Evolutionary conservation across 1,284 basidiomycete genomes (phyloP), one percentile per base, ranked within the genome.

Genomic region (Phenoliferia sp.): DNA sequence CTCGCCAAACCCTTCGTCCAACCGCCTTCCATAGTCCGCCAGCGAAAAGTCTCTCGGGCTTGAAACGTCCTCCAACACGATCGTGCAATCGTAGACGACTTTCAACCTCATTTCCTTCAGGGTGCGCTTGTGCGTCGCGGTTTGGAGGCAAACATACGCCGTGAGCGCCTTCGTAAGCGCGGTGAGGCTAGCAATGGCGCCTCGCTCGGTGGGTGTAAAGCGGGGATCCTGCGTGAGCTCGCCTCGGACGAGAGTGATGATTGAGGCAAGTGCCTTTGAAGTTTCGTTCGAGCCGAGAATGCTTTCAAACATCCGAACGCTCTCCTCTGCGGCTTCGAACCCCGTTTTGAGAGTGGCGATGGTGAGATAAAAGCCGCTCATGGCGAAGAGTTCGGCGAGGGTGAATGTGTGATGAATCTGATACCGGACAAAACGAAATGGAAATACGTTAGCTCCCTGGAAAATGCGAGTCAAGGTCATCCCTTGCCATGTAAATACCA

Each of bases 231-330:
- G 74, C 34, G 79, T 70, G 34, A 83, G 65, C 73, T 84, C 83
- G n/a, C 75, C 73, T 3, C 80, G 74, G 2, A 82, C 79, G 44
- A 83, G 78, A 1, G 79, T 77, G 72, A 84, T 83, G 72, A 84
- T 83, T 15, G 77, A 76, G 9, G 80, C 76, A 32, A 84, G 76
- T 0, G 82, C 81, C 31, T 83, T 76, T 3, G 80, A 81, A 0
- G 81, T 81, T 73, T 84, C 83, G 75, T 82, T 83, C 22, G 80
- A 81, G 1, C 83, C 83, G 72, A 84, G 83, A 59, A 84, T 75
- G 32, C 79, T 77, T 71, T 84, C 83, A 67, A 84, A 78, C 55
- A 83, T 76, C 10, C 79, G 77, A 26, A 84, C 83, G 2, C 80
- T 81, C 68, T 83, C 82, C 67, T 82, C 79, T 0, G 83, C 83